Evolutionary conservation across 2,329 filamentous ascomycete genomes (phyloP).

Genomic region (Exserohilum rostratum): DNA sequence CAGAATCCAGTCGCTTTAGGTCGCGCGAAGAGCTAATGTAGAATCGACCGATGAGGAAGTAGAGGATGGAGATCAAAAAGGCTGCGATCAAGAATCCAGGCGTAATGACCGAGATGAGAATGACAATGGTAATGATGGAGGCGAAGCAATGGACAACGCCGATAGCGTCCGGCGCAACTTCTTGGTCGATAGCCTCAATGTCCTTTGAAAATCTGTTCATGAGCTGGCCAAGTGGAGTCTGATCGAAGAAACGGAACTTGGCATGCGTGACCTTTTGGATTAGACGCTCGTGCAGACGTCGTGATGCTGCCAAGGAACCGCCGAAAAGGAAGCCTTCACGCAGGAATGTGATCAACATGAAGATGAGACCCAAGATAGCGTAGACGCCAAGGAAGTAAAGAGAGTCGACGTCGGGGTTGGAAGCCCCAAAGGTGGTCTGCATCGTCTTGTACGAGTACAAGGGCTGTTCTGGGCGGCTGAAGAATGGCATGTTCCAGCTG

Average conservation of each 20-base stretch:
- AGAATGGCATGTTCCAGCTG: constrained; percentile 52
- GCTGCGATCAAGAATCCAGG: constrained; percentile 89
- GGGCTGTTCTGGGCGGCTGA: constrained; percentile 28
- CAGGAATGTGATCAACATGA: constrained; percentile 79
- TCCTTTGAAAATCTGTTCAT: constrained; percentile 99
- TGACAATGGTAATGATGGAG: constrained; percentile 80
- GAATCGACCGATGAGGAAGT: constrained; percentile 81
- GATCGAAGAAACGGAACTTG: constrained; percentile 97
- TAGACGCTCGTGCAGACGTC: constrained; percentile 78
- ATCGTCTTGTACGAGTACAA: constrained; percentile 47
- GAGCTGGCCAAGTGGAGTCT: constrained; percentile 90
- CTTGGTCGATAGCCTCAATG: constrained; percentile 91
- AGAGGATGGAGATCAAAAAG: constrained; percentile 81
- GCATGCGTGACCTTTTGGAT: constrained; percentile 82
- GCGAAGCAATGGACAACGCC: constrained; percentile 70
- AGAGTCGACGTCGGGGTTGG: constrained; percentile 70
- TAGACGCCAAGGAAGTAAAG: constrained; percentile 85
- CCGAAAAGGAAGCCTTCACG: constrained; percentile 90
- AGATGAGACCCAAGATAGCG: constrained; percentile 76
- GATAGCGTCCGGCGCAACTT: constrained; percentile 91
- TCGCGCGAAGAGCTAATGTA: constrained; percentile 94
- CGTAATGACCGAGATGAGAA: constrained; percentile 85
- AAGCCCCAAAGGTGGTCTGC: constrained; percentile 48
- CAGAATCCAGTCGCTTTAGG: constrained; percentile 90
- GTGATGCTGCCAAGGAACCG: constrained; percentile 87